Conservation (phyloP, 2,329 filamentous ascomycete genomes). For the Emericellopsis cladophorae region DNA sequence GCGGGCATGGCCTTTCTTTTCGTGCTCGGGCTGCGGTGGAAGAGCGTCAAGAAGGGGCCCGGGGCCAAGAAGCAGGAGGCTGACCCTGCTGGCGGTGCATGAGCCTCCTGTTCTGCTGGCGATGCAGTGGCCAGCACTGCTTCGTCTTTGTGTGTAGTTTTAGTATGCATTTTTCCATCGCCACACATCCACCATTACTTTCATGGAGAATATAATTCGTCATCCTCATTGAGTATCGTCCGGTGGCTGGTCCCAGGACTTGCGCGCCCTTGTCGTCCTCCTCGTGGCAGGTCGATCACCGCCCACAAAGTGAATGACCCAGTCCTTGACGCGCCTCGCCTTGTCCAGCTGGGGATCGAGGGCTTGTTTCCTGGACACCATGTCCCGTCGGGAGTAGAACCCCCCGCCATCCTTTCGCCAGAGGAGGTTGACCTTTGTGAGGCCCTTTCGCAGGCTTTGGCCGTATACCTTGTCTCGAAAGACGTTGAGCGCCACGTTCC, state of each 20-base stretch:
- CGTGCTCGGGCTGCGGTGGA: conserved; percentile 34
- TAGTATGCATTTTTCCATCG: no score
- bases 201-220: not conserved
- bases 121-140: no score
- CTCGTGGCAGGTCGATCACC: conserved; percentile 10
- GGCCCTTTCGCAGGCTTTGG: conserved; percentile 60
- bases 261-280: conserved; percentile 5
- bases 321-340: conserved; percentile 56
- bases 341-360: conserved; percentile 46
- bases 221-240: conserved; percentile 22
- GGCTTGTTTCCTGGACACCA: conserved; percentile 17
- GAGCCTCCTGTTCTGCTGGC: not conserved
- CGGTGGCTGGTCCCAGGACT: conserved; percentile 26
- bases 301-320: conserved; percentile 61
- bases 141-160: no score
- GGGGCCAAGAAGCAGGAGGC: conserved; percentile 13
- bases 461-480: conserved; percentile 74
- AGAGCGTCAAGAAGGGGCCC: conserved; percentile 34
- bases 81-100: conserved; percentile 8
- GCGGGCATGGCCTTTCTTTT: conserved; percentile 30
- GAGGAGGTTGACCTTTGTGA: conserved; percentile 58
- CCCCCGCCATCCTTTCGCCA: conserved; percentile 38
- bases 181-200: no score
- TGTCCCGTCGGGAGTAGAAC: conserved; percentile 39
- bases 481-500: conserved; percentile 64